Evolutionary conservation across 495 filamentous ascomycete species (phyloP).

Genomic region (Xylaria longipes): DNA sequence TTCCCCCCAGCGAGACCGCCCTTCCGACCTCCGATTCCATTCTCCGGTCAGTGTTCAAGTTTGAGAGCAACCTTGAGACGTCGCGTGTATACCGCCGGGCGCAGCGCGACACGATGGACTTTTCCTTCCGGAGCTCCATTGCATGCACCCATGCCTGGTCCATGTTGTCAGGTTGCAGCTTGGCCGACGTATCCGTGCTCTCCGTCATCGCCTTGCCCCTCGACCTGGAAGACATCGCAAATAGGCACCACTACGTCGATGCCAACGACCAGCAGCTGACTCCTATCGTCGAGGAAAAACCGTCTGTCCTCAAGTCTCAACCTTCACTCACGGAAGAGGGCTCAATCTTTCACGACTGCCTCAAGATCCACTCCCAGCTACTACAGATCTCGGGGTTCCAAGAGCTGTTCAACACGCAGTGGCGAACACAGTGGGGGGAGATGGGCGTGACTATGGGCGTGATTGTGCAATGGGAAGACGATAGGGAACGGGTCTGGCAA

Average conservation of each 20-base stretch:
- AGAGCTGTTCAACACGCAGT: not conserved
- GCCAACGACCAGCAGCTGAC: not conserved
- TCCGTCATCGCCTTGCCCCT: conserved; percentile 35
- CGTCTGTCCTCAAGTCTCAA: not conserved
- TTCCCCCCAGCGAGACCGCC: not conserved
- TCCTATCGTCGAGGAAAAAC: not conserved
- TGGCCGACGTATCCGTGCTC: conserved; percentile 31
- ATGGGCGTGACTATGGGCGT: no score
- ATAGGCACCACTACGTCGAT: conserved; percentile 30
- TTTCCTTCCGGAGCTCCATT: conserved; percentile 33
- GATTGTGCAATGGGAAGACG: not conserved
- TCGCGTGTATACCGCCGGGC: conserved; percentile 33
- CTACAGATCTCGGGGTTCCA: not conserved
- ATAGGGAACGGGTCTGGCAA: not conserved
- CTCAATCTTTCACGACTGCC: not conserved
- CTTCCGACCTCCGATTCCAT: not conserved
- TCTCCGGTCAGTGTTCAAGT: conserved; percentile 4
- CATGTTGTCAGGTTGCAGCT: conserved; percentile 27
- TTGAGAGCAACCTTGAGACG: conserved; percentile 32
- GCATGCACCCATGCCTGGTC: conserved; percentile 28
- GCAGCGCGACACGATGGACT: conserved; percentile 33
- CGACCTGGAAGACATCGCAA: conserved; percentile 28
- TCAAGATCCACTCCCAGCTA: not conserved
- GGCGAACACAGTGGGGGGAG: not conserved
- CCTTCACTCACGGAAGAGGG: not conserved